Base-by-base conservation (phyloP, 306 rosid genomes). In the Arachis stenosperma region DNA sequence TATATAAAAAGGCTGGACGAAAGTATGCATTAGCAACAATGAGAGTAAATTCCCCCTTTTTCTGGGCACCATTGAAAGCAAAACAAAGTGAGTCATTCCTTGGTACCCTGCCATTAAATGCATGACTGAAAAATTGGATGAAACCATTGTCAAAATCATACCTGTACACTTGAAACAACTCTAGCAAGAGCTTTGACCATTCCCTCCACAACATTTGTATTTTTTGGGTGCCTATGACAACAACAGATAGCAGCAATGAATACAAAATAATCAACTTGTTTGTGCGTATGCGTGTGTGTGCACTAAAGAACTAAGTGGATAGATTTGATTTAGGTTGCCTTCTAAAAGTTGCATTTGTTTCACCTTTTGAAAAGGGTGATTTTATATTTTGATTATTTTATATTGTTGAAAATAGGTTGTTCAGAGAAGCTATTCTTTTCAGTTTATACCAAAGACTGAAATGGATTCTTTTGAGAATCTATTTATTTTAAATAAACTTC, bases 141-240 rank as follows among this genome's bases (percentile, higher is more conserved):
- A 42, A 69, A 44, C 13, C 52, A 63, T 69, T 69, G 65, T 48
- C 50, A 71, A 78, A 48, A 81, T 69, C 86, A 76, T 82, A 88
- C 97, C 94, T 93, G 98, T 76, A 88, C 82, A 58, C 76, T 89
- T 54, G 97, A 89, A 83, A 93, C 94, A 72, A 93, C 96, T 83
- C 98, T 85, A 64, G 97, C 96, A 52, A 93, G 92, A 81, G 92
- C 96, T 86, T 93, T 93, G 76, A 93, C 94, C 79, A 93, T 90
- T 71, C 94, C 98, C 84, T 91, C 98, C 78, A 91, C 96, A 71
- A 93, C 91, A 85, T 91, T 93, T 69, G 98, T 93, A 77, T 91
- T 93, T 78, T 93, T 91, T 33, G 96, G 98, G 75, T 93, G 75
- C 96, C 98, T 93, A 71, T 52, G 73, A 78, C 64, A 60, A 70